Base-by-base conservation (phyloP, 352 stramenopile species). In the Globisporangium paroecandrum region DNA sequence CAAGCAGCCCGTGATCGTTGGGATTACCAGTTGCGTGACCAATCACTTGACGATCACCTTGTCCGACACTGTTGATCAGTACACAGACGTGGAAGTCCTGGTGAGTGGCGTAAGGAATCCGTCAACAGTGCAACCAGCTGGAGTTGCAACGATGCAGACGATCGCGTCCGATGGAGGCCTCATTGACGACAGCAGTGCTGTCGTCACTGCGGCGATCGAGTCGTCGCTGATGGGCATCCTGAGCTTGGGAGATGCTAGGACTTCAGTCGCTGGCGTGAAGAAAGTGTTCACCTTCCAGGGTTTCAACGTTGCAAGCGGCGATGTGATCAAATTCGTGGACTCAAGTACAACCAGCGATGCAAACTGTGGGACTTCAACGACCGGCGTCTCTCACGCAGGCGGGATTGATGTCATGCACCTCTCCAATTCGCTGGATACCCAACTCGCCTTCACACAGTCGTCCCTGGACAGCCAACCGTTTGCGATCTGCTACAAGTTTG, bases 281-380 rank as follows among this genome's bases (percentile, higher is more conserved):
- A 91, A 90, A 57, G 64, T 7, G 8, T 90, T 91, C 60, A 15
- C 27, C 1, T 89, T 90, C 47, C 62, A 84, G 32, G 83, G 83
- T 24, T 72, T 70, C 25, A 69, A 71, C 27, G 61, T 90, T 12
- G 69, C 66, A 9, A 18, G 56, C n/a, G 65, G 64, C 7, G 83
- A 91, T 43, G 65, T 85, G 0, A 58, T 91, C 22, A 91, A 91
- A 32, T 91, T 90, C 36, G 77, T 91, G 2, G 81, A 90, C 63
- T 55, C 69, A 3, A 87, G 69, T 25, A 90, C 83, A 1, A 78
- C 69, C 2, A 87, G 72, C 36, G 83, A 90, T 27, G 36, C 63
- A 2, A 90, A 91, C 53, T 91, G 83, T 34, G 83, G 81, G 0
- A 62, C 27, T 2, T 66, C 73, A 1, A 78, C 63, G 1, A 70